Base-by-base conservation (phyloP, 805 yeast genomes). In the Cyberlindnera mycetangii region DNA sequence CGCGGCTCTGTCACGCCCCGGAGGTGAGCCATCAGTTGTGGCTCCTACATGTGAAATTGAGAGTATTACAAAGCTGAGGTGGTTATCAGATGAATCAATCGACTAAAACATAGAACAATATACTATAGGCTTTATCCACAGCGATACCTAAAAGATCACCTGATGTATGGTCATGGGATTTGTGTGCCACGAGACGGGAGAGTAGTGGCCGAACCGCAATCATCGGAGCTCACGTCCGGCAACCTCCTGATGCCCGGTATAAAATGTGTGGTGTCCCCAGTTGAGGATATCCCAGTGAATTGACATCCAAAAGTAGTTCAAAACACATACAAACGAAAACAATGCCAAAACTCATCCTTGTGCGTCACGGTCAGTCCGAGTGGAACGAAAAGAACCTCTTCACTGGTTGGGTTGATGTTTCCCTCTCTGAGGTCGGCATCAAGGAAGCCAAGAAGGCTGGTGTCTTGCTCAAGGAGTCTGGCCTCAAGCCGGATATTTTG, bases 281-380 rank as follows among this genome's bases (percentile, higher is more conserved):
- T 30, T n/a, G n/a, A n/a, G n/a, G n/a, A n/a, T n/a, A n/a, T n/a
- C n/a, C n/a, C n/a, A n/a, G n/a, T n/a, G n/a, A n/a, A n/a, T n/a
- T n/a, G n/a, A n/a, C n/a, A n/a, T n/a, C n/a, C n/a, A n/a, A n/a
- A n/a, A n/a, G n/a, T n/a, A n/a, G n/a, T n/a, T n/a, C n/a, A n/a
- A 32, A 10, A 15, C 12, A 35, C 6, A 15, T 19, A 22, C 9
- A 14, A 16, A 20, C 9, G 25, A 20, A 20, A 25, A 33, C 51
- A 64, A 70, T 70, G 75, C 73, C 74, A 63, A 89, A 86, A 72
- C 78, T 90, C 71, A 82, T 90, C 67, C 78, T 90, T 67, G 89
- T 92, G 59, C 90, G 98, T 79, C 98, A 90, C 90, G 98, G 98
- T 64, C 96, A 92, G 79, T 87, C 96, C 75, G 97, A 88, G 71